Percentiles rank a stretch among this genome's conserved stretches.
Conservation (phyloP, 2,329 filamentous ascomycete genomes). For the Scytalidium lignicola region DNA sequence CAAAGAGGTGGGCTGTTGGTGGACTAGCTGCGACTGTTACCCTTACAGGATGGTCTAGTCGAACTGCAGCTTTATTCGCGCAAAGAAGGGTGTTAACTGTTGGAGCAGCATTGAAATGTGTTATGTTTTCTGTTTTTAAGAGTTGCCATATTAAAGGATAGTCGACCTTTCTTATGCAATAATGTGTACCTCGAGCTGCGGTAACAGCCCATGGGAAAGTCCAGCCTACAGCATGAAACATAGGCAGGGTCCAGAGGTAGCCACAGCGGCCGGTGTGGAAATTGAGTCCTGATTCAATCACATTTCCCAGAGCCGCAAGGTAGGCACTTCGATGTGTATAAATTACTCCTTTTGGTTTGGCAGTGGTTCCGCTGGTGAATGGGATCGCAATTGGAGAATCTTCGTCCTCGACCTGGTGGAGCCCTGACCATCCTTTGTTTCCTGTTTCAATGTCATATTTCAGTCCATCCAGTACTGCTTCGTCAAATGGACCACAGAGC, state of each 20-base stretch:
- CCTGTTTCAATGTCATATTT: conserved; percentile 64
- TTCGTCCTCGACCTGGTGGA: conserved; percentile 66
- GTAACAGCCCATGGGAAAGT: conserved; percentile 89
- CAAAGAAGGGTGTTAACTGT: conserved; percentile 95
- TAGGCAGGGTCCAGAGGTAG: conserved; percentile 88
- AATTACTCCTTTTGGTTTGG: conserved; percentile 85
- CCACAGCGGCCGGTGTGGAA: conserved; percentile 62
- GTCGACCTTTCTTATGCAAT: conserved; percentile 91
- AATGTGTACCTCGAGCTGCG: conserved; percentile 87
- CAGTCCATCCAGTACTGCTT: conserved; percentile 76
- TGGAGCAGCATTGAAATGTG: conserved; percentile 92
- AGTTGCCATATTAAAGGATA: conserved; percentile 90
- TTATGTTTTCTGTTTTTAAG: conserved; percentile 79
- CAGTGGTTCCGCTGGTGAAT: conserved; percentile 92
- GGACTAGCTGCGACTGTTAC: conserved; percentile 93
- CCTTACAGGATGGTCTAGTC: conserved; percentile 63
- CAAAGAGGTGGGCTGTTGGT: conserved; percentile 83
- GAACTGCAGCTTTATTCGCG: conserved; percentile 67
- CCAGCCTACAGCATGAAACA: conserved; percentile 66
- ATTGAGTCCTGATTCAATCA: conserved; percentile 85
- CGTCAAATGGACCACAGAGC: conserved; percentile 74
- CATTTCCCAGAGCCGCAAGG: conserved; percentile 75
- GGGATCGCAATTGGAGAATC: conserved; percentile 80
- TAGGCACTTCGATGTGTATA: conserved; percentile 88
- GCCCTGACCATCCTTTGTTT: conserved; percentile 67